Percentiles rank a stretch among this genome's conserved stretches.
phyloP scores from a whole-genome alignment of 164 flowering plant species.

The Vitis cinerea region DNA sequence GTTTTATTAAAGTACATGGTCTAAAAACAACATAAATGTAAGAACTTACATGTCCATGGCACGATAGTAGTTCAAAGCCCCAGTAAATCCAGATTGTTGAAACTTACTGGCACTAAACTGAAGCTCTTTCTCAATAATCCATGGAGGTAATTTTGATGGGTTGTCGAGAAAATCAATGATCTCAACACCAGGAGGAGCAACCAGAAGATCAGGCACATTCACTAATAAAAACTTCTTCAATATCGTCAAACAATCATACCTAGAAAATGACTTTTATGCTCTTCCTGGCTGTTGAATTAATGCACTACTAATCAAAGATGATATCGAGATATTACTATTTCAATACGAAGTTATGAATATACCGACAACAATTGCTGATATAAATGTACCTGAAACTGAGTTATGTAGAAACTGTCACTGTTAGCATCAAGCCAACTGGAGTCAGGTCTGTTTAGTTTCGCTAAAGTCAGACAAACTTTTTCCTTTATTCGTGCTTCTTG shows the following conservation, averaged over 20 bases:
- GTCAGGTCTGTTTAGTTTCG: too few relatives aligned
- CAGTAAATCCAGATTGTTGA: slow-evolving; percentile 19
- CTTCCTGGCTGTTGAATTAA: slow-evolving; percentile 10
- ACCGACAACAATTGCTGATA: too few relatives aligned
- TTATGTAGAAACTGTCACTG: slow-evolving; percentile 24
- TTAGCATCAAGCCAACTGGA: too few relatives aligned
- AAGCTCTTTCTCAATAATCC: slow-evolving; percentile 23
- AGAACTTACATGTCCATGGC: slow-evolving; percentile 23
- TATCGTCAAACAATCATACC: slow-evolving; percentile 11
- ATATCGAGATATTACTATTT: too few relatives aligned
- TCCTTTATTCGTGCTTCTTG: too few relatives aligned
- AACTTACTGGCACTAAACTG: slow-evolving; percentile 12
- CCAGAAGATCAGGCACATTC: slow-evolving; percentile 14
- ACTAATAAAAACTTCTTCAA: slow-evolving; percentile 19
- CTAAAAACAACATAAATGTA: too few relatives aligned
- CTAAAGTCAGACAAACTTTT: too few relatives aligned
- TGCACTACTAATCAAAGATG: not conserved
- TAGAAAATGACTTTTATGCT: slow-evolving; percentile 9
- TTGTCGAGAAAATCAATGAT: slow-evolving; percentile 19
- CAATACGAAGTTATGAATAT: too few relatives aligned
- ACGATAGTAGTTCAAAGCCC: slow-evolving; percentile 25
- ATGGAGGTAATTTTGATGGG: slow-evolving; percentile 19
- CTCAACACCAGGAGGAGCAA: slow-evolving; percentile 23
- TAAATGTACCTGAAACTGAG: too few relatives aligned
- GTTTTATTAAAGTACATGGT: too few relatives aligned